phyloP scores from a whole-genome alignment of 2,329 filamentous ascomycete species.

The Mycosphaerelloides madeirae region DNA sequence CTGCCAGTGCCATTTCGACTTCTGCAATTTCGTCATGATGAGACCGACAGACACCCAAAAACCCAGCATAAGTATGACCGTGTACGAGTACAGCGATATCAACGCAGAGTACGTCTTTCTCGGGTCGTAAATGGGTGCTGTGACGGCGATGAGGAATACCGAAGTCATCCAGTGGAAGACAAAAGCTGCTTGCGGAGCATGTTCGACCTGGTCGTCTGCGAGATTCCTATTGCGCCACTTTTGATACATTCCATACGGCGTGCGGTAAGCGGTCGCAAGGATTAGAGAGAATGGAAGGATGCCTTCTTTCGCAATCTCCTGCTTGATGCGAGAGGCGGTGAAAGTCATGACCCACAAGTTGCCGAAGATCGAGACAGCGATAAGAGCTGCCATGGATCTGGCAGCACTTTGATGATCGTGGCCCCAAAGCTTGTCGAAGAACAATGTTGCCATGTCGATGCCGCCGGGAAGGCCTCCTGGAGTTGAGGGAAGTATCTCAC shows the following conservation, averaged over 20 bases:
- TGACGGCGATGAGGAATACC: constrained; percentile 33
- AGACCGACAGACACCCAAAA: constrained; percentile 31
- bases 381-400: constrained; percentile 45
- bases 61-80: constrained; percentile 31
- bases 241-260: constrained; percentile 25
- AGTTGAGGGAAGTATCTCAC: constrained; percentile 7
- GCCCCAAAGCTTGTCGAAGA: constrained; percentile 25
- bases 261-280: constrained; percentile 37
- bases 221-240: constrained; percentile 10
- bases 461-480: constrained; percentile 4
- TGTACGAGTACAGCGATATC: constrained; percentile 38
- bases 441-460: constrained; percentile 26
- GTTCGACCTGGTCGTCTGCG: constrained; percentile 28
- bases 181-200: constrained; percentile 36
- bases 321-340: constrained; percentile 53
- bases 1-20: constrained; percentile 14
- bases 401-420: constrained; percentile 18
- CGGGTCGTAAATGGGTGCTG: constrained; percentile 22
- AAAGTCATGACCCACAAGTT: constrained; percentile 57
- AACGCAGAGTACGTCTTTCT: constrained; percentile 32
- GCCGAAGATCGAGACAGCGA: constrained; percentile 52
- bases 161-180: constrained; percentile 38
- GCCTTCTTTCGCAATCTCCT: constrained; percentile 58
- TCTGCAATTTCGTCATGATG: constrained; percentile 27
- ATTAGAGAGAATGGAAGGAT: constrained; percentile 49